Base-by-base conservation (phyloP, 192 early-diverging fungal species). In the Coemansia sp. region DNA sequence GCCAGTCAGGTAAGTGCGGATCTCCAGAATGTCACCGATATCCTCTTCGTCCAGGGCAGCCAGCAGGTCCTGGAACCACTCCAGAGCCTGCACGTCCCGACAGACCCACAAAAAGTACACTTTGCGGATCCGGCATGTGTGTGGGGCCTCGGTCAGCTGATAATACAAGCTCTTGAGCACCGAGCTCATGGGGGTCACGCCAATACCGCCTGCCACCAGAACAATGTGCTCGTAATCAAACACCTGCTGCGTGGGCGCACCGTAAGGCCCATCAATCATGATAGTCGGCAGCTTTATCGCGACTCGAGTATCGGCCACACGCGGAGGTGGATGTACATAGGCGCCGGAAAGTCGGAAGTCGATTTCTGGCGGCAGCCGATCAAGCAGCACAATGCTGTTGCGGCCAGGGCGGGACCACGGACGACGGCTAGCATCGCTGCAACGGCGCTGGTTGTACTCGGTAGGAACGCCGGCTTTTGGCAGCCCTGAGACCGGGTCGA, bases 221-320 rank as follows among this genome's bases (percentile, higher is more conserved):
- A 90, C 56, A 0, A 81, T 73, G 59, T 82, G 77, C 65, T 88
- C 81, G 55, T 87, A 86, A 61, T 84, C 74, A 68, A 87, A 88
- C 49, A 88, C 81, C 70, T 90, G 86, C 64, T 90, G 86, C 13
- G 86, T 83, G 23, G 88, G 84, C 6, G 89, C 87, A 19, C 91
- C 89, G 74, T 83, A 93, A 10, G 91, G 87, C 12, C 91, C 91
- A 59, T 93, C 91, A 26, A 91, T 62, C 58, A 65, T 61, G 58
- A 93, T 77, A 13, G 19, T 47, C 36, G 89, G 89, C 57, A 87
- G 62, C 19, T 53, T 68, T 19, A 72, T 58, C 31, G 50, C 51
- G 21, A 63, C 48, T 57, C 65, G 68, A 40, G 41, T 46, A 3
- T 55, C 43, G 40, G 55, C 54, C 30, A 71, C 33, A 10, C 30